Evolutionary conservation across 2,329 filamentous ascomycete genomes (phyloP).

Genomic region (Microcera coccophila): DNA sequence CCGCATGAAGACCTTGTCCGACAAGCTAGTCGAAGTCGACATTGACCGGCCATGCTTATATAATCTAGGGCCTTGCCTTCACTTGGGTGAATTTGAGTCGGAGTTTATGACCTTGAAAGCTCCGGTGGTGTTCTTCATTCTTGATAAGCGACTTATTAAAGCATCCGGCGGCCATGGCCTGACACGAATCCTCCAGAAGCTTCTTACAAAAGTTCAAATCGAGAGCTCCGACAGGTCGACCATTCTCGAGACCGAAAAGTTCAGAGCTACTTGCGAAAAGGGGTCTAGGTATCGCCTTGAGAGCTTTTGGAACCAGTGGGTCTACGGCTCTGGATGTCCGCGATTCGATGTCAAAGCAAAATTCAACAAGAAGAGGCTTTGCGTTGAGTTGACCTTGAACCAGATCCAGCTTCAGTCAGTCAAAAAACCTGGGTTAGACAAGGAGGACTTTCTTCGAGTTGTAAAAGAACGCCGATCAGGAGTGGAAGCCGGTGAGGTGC

Average conservation of each 20-base stretch:
- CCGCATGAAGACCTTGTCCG: conserved; percentile 78
- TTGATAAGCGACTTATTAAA: conserved; percentile 88
- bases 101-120: conserved; percentile 92
- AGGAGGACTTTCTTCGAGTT: conserved; percentile 75
- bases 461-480: conserved; percentile 73
- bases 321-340: conserved; percentile 83
- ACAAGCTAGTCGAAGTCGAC: conserved; percentile 77
- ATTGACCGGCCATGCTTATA: conserved; percentile 76
- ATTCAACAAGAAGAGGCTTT: conserved; percentile 97
- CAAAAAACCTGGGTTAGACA: conserved; percentile 53
- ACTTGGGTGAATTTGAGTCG: conserved; percentile 77
- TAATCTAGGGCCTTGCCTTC: conserved; percentile 71
- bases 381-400: conserved; percentile 84
- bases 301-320: conserved; percentile 90
- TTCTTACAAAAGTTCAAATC: conserved; percentile 80
- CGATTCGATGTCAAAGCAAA: conserved; percentile 79
- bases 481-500: conserved; percentile 65
- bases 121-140: conserved; percentile 84
- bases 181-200: conserved; percentile 76
- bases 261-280: conserved; percentile 82
- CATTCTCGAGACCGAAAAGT: conserved; percentile 69
- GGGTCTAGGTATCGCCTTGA: conserved; percentile 83
- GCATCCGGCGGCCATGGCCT: conserved; percentile 77
- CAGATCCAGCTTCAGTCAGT: conserved; percentile 60
- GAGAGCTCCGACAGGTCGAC: conserved; percentile 59